Evolutionary conservation across 768 basidiomycete species (phyloP), one percentile per base, ranked within the genome.

Genomic region (Collybiopsis luxurians): DNA sequence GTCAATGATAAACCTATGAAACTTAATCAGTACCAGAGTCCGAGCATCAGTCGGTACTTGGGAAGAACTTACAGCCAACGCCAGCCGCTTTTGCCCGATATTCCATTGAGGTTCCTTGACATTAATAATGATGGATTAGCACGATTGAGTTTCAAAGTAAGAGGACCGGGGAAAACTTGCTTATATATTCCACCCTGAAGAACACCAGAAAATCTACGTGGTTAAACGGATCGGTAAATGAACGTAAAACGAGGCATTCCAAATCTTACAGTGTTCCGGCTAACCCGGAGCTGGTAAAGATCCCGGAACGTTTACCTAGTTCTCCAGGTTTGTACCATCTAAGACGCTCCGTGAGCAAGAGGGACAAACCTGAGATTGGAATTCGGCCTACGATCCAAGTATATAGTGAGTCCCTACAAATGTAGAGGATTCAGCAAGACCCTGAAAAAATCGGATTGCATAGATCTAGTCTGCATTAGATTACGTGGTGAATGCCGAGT

Each of bases 391-490:
- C 86, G 84, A 84, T 60, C 88, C 86, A 17, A 89, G 81, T 60
- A 89, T 74, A 63, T 86, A 87, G 60, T 87, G 86, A 15, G 85
- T 84, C 34, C 89, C 89, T 26, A 86, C 86, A 66, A 90, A 91
- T 1, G 87, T 90, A 7, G 87, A 88, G 0, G 87, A 80, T 68
- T 90, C 89, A 6, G 83, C 80, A 56, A 89, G 73, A 23, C 85
- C 89, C 68, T 88, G 87, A 54, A 89, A 79, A 65, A 90, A 89
- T 9, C 87, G 79, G 58, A 90, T 86, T 27, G 75, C 84, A 66
- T 84, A 87, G 50, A 90, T 71, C 85, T 86, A 47, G 11, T 56
- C 27, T 47, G 26, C 30, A 17, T 12, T 23, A 13, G 21, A 10
- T 21, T 28, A 38, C 3, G 7, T n/a, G n/a, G 9, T 9, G 5